Evolutionary conservation across 768 basidiomycete species (phyloP), one percentile per base, ranked within the genome.

Genomic region (Amanita rubescens): DNA sequence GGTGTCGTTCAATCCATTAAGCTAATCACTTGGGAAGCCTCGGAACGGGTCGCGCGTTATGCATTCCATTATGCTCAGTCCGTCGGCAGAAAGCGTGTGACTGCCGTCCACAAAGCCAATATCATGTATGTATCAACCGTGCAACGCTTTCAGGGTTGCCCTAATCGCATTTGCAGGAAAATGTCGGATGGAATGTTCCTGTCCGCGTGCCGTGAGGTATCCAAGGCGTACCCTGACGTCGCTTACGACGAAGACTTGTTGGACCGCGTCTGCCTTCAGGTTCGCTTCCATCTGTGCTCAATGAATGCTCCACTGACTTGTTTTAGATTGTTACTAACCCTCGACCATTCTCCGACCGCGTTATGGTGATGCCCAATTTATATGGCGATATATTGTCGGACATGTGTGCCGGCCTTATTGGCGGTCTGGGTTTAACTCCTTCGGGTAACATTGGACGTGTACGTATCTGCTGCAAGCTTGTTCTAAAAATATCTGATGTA

Each of bases 141-240:
- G 8, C 48, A 15, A 15, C 9, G 25, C 11, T 30, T 17, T 44
- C 39, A 32, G 41, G 15, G 25, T 44, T 10, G 7, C 56, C 42
- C 60, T 52, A 2, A 43, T 48, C 2, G 39, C 5, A 20, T 14
- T 20, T 9, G 5, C 64, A 96, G 94, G 94, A 97, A 97, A 85
- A 93, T 98, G 89, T 98, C 95, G 17, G 96, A 99, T 68, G 96
- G 96, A 57, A 96, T 98, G 94, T 99, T 99, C 80, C 75, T 99
- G 70, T 88, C 91, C 37, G 96, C 96, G 20, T 98, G 96, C 71
- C 86, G 96, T 52, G 87, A 92, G 60, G 91, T 99, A 37, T 87
- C 95, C 5, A 94, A 95, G 67, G 94, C 92, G 53, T 99, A 86
- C 79, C 96, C 96, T 17, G 83, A 86, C 56, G 81, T 99, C 63